Evolutionary conservation across 352 stramenopile genomes (phyloP).

Genomic region (Globisporangium takayamanum): DNA sequence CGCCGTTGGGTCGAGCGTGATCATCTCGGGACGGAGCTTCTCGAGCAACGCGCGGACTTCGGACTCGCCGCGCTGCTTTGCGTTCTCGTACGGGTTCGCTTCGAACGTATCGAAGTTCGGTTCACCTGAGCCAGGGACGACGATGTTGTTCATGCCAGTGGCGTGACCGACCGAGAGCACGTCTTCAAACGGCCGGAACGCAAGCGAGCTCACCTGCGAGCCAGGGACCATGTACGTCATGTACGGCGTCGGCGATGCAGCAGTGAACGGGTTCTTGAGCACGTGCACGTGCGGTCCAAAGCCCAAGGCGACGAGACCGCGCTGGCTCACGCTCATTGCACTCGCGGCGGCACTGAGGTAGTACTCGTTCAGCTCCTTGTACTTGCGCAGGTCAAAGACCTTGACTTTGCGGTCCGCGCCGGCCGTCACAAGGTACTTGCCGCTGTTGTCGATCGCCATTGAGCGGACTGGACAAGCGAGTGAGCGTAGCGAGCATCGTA

Average conservation of each 20-base stretch:
- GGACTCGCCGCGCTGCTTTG: conserved; percentile 93
- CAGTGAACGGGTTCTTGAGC: conserved; percentile 87
- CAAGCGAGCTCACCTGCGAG: conserved; percentile 80
- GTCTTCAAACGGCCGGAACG: conserved; percentile 99
- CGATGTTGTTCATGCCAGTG: conserved; percentile 69
- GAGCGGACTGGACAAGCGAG: conserved; percentile 47
- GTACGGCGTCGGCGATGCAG: conserved; percentile 78
- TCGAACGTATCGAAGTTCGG: conserved; percentile 98
- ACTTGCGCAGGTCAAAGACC: conserved; percentile 97
- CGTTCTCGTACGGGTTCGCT: conserved; percentile 96
- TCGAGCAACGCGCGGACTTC: conserved; percentile 96
- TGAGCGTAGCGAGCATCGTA: not conserved
- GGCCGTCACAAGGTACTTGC: conserved; percentile 95
- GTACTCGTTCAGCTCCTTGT: conserved; percentile 94
- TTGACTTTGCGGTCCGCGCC: conserved; percentile 94
- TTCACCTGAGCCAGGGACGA: conserved; percentile 96
- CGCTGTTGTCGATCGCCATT: conserved; percentile 90
- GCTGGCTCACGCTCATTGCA: conserved; percentile 94
- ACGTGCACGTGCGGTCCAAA: conserved; percentile 90
- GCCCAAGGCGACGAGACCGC: conserved; percentile 91
- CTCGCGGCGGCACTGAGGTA: conserved; percentile 83
- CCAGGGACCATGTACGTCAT: conserved; percentile 87
- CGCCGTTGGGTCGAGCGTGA: conserved; percentile 92
- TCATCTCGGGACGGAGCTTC: conserved; percentile 98
- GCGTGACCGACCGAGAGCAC: conserved; percentile 93